Evolutionary conservation across 1,284 basidiomycete species (phyloP), one percentile per base, ranked within the genome.

Genomic region (Ganoderma boninense): DNA sequence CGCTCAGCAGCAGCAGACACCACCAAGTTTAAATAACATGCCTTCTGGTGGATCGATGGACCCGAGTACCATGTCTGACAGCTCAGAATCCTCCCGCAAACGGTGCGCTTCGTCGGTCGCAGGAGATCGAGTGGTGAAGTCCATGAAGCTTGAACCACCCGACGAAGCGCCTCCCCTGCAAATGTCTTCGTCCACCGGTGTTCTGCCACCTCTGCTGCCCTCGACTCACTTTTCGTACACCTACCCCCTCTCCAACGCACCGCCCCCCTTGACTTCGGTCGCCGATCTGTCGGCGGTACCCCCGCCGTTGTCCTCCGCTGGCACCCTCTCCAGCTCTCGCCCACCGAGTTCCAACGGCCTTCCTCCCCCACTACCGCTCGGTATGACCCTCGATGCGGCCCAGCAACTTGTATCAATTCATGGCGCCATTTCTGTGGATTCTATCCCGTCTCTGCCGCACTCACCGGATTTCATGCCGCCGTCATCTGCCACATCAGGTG

Each of bases 41-140:
- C 46, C 75, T 63, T 67, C 74, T 26, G 64, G 74, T 29, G 73
- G 74, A 11, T 73, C 78, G 49, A 66, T 75, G 64, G 80, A 82
- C 49, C 56, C 71, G 40, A 74, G 66, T 60, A 46, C 67, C 20
- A 70, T 76, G 64, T 71, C 73, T n/a, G 79, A 77, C 66, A 73
- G 75, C 29, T 77, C 78, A 23, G 80, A 82, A 38, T 75, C 79
- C 71, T 79, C 82, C 64, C 88, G 92, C 61, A 93, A 93, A 78
- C 89, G 91, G 29, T 91, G 89, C 71, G 90, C 87, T 18, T 89
- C 90, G n/a, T 88, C 87, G 63, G 82, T 89, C 69, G 87, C 85
- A 26, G 89, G 86, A 68, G 87, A 89, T 67, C 86, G 91, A 26
- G 86, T 83, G 49, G 82, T 88, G 64, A 93, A 93, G 76, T 86